Percentiles rank a stretch among this genome's conserved stretches.
Conservation (phyloP, 2,329 filamentous ascomycete species). For the Fusarium floridanum region DNA sequence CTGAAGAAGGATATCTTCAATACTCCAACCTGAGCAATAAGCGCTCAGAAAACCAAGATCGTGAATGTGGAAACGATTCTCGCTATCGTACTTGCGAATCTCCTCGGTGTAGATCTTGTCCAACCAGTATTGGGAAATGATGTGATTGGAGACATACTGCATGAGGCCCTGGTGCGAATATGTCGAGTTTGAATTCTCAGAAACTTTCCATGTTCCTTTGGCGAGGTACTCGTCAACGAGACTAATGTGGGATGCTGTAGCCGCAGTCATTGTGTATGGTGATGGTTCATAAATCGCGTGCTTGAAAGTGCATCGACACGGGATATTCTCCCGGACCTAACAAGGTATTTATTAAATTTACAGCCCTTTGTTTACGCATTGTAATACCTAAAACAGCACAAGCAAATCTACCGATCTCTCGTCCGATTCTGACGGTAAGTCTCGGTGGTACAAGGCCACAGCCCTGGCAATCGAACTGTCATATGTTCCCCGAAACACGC, state of each 20-base stretch:
- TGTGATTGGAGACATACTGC: constrained; percentile 44
- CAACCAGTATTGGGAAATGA: constrained; percentile 43
- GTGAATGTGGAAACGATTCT: constrained; percentile 44
- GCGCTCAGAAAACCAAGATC: constrained; percentile 43
- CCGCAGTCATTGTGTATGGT: neutral
- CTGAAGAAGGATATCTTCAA: constrained; percentile 42
- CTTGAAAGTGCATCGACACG: neutral
- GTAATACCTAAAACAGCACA: neutral
- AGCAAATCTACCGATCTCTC: neutral
- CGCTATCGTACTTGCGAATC: constrained; percentile 27
- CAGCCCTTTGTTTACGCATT: constrained; percentile 6
- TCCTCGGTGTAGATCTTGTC: constrained; percentile 41
- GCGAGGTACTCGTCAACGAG: constrained; percentile 42
- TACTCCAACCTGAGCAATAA: constrained; percentile 44
- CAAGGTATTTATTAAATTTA: neutral
- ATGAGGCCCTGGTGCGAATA: constrained; percentile 44
- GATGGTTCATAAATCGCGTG: neutral
- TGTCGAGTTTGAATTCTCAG: constrained; percentile 44
- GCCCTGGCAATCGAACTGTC: constrained; percentile 5
- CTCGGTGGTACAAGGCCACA: constrained; percentile 1
- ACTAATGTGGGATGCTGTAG: constrained; percentile 24
- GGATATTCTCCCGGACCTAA: neutral
- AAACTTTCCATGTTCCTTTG: constrained; percentile 39
- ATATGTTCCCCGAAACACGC: constrained; percentile 27
- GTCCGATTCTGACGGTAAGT: constrained; percentile 19